Evolutionary conservation across 164 flowering plant species (phyloP).

Genomic region (Chloranthus sessilifolius): DNA sequence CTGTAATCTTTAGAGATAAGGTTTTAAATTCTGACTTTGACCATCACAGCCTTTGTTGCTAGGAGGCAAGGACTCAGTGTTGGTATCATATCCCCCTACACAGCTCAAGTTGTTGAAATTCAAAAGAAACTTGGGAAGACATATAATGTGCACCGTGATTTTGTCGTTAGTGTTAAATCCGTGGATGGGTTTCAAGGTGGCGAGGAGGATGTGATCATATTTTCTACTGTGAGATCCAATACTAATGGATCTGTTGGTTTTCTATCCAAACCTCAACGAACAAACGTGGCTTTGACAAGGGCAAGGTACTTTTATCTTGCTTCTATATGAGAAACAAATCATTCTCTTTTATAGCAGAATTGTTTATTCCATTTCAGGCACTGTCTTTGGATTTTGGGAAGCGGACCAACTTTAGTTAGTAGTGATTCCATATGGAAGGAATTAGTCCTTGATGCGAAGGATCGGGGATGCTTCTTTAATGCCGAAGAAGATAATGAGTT

Average conservation of each 20-base stretch:
- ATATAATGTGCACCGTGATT: constrained; percentile 24
- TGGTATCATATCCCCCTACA: constrained; percentile 67
- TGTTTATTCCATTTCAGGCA: constrained; percentile 46
- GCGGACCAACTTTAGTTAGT: constrained; percentile 11
- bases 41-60: constrained; percentile 18
- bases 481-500: constrained; percentile 16
- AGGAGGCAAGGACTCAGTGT: constrained; percentile 32
- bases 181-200: constrained; percentile 65
- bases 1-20: too few relatives aligned
- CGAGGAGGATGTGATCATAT: constrained; percentile 48
- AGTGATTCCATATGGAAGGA: constrained; percentile 19
- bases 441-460: constrained; percentile 20
- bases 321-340: background rate
- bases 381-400: constrained; percentile 36
- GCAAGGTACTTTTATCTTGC: constrained; percentile 43
- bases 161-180: constrained; percentile 39
- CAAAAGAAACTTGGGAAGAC: constrained; percentile 25
- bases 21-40: too few relatives aligned
- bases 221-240: constrained; percentile 55
- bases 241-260: constrained; percentile 41
- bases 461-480: constrained; percentile 16
- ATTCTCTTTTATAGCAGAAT: constrained; percentile 6
- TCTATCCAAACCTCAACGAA: constrained; percentile 33
- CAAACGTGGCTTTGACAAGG: constrained; percentile 64
- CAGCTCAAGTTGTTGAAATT: constrained; percentile 49